Conservation (phyloP, 2,329 filamentous ascomycete species). For the Sarocladium oryzae region DNA sequence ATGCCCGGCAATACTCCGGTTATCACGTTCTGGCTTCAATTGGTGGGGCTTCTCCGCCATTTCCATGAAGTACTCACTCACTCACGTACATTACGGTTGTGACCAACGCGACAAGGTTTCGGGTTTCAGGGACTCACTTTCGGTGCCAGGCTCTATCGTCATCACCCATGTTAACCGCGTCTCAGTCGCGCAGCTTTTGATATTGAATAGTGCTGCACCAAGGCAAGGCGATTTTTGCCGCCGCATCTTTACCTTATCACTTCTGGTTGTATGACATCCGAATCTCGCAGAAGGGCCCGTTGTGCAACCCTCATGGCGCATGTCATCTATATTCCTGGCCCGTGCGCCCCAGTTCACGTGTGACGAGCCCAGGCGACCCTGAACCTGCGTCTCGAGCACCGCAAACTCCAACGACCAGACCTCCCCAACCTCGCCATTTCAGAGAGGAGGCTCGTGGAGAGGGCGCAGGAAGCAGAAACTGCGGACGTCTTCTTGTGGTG, state of each 20-base stretch:
- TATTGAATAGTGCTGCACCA: background rate
- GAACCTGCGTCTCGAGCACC: background rate
- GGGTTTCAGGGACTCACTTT: slow-evolving; percentile 7
- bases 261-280: background rate
- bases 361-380: background rate
- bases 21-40: background rate
- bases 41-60: background rate
- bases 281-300: background rate
- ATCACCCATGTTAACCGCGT: background rate
- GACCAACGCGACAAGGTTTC: slow-evolving; percentile 7
- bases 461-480: background rate
- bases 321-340: background rate
- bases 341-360: slow-evolving; percentile 7
- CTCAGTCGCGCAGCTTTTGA: background rate
- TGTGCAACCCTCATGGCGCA: slow-evolving; percentile 6
- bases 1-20: slow-evolving; percentile 2
- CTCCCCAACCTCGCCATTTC: background rate
- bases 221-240: too few species aligned
- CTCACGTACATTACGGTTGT: too few species aligned
- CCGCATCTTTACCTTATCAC: too few species aligned
- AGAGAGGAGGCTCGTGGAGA: background rate
- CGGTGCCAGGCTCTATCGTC: background rate
- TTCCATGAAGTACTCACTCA: too few species aligned
- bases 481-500: background rate
- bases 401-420: background rate